Evolutionary conservation across 805 yeast species (phyloP), one percentile per base, ranked within the genome.

Genomic region (Nakazawaea wyomingensis): DNA sequence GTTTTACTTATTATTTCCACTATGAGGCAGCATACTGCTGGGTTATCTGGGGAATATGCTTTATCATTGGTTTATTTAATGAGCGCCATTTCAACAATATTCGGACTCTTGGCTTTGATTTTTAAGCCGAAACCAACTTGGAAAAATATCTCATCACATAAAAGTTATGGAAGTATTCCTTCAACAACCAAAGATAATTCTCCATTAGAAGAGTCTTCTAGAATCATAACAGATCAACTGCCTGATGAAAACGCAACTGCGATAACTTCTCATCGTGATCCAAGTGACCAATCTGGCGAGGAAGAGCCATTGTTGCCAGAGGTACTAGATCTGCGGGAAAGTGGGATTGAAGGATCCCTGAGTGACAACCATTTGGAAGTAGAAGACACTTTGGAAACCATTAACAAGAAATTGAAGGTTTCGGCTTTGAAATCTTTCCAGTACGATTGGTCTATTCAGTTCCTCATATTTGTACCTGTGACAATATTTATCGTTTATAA

Each of bases 371-470:
- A 39, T 30, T 9, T 21, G 22, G 37, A 32, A 5, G 34, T 41
- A 19, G 63, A 56, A 41, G 66, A 64, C 39, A 50, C 60, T 1
- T 57, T 52, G 32, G 57, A 49, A 0, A 51, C 59, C 2, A 55
- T 51, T 39, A 40, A 53, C 22, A 55, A 53, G 13, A 53, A 53
- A 10, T 45, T 61, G 36, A 58, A 59, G 37, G 44, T 47, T 1
- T 53, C 61, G 4, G 67, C 67, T 7, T 43, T 61, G 30, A 68
- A 65, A 39, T 74, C 78, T 4, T 71, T 74, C 37, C 74, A 81
- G 32, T 86, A 83, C 55, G 95, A 84, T 53, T 89, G 96, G 96
- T 70, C 82, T 13, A 50, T 86, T 14, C 96, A 89, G 58, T 87
- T 76, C 53, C 50, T 85, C 26, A 48, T 80, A 1, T 57, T 82